Conservation (phyloP, 352 stramenopile genomes). For the Phytophthora boehmeriae region DNA sequence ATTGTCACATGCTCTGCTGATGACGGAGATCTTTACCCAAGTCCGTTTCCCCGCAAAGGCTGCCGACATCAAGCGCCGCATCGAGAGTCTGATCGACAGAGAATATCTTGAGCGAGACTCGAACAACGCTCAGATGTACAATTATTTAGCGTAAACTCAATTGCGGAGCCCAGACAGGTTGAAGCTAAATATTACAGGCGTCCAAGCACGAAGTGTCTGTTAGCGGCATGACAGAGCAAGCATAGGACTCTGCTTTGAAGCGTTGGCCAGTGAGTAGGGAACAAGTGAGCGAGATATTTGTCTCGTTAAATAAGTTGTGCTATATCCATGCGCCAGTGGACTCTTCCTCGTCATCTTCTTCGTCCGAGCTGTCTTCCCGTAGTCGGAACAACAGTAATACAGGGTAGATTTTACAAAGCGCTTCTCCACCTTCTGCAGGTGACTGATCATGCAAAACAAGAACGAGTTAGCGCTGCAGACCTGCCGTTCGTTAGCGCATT, state of each 20-base stretch:
- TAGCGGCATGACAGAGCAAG: constrained; percentile 18
- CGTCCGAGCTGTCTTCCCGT: constrained; percentile 32
- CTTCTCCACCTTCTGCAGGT: constrained; percentile 43
- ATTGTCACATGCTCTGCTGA: constrained; percentile 94
- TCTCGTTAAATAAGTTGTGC: constrained; percentile 40
- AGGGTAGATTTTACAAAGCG: constrained; percentile 61
- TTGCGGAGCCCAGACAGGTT: constrained; percentile 2
- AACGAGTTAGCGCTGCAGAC: too few species aligned
- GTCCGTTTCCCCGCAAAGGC: constrained; percentile 89
- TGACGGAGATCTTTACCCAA: constrained; percentile 96
- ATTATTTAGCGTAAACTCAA: constrained; percentile 76
- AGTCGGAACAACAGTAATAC: constrained; percentile 59
- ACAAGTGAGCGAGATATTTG: constrained; percentile 23
- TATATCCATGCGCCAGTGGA: constrained; percentile 19
- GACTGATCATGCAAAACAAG: constrained; percentile 18
- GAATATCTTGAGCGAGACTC: constrained; percentile 90
- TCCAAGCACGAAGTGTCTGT: constrained; percentile 14
- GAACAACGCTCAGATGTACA: constrained; percentile 83
- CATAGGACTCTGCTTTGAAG: constrained; percentile 23
- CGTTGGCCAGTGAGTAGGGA: constrained; percentile 16
- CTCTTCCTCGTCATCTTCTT: constrained; percentile 30
- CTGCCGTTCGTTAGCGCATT: neutral
- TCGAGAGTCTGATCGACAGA: constrained; percentile 90
- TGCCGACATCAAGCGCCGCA: constrained; percentile 87
- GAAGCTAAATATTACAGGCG: constrained; percentile 13